Evolutionary conservation across 2,329 filamentous ascomycete genomes (phyloP).

Genomic region (Neobulgaria alba): DNA sequence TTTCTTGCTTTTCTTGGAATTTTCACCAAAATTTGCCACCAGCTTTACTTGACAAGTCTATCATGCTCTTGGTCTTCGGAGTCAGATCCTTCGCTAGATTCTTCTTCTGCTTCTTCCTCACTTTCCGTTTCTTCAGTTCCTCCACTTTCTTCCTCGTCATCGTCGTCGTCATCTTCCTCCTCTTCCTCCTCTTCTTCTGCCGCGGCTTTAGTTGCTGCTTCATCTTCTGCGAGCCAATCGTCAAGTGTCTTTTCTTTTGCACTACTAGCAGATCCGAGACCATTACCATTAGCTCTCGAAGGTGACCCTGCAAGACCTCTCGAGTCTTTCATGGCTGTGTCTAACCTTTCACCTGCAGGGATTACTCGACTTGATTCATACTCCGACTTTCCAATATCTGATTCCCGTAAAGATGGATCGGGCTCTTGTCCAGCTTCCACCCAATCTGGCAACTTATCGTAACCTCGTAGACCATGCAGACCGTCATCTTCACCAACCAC

Average conservation of each 20-base stretch:
- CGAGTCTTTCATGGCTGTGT: constrained; percentile 41
- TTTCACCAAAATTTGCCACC: no score
- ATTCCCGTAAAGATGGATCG: constrained; percentile 62
- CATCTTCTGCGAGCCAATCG: constrained; percentile 71
- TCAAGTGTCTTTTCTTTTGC: constrained; percentile 67
- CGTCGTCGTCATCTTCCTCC: constrained; percentile 27
- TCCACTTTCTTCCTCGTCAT: constrained; percentile 35
- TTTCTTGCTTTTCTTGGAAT: not conserved
- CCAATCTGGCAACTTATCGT: constrained; percentile 76
- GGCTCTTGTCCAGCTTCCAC: constrained; percentile 74
- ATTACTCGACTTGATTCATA: constrained; percentile 35
- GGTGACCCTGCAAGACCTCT: constrained; percentile 24
- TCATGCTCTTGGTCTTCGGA: constrained; percentile 27
- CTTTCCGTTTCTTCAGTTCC: constrained; percentile 11
- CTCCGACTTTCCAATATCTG: constrained; percentile 33
- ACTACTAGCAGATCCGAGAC: constrained; percentile 17
- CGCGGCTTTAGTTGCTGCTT: constrained; percentile 43
- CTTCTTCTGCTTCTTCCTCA: constrained; percentile 19
- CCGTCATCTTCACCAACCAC: constrained; percentile 72
- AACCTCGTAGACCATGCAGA: constrained; percentile 66
- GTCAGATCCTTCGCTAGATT: constrained; percentile 13
- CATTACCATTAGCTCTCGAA: constrained; percentile 40
- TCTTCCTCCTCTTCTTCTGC: constrained; percentile 44
- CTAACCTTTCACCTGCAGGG: constrained; percentile 56
- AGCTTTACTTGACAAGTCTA: constrained; percentile 27